These are phyloP conservation scores for Pseudocercospora musae DNA, from an alignment of 2,329 filamentous ascomycete species.

Conservation along the genomic window DNA sequence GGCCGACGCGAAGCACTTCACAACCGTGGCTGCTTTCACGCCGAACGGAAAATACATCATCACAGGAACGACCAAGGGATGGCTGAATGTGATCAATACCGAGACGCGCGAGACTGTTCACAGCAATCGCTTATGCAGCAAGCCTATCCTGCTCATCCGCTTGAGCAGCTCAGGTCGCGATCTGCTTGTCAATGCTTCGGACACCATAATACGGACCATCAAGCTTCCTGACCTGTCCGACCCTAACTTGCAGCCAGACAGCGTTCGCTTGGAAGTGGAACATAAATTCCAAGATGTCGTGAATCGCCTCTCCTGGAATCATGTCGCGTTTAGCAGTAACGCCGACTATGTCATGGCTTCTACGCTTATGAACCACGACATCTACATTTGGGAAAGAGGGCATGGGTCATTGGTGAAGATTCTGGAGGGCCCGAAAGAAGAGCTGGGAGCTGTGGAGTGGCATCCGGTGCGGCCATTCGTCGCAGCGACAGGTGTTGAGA, in stretches of 20 bases:
- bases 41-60: slow-evolving; percentile 82
- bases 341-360: slow-evolving; percentile 95
- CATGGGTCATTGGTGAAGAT: slow-evolving; percentile 95
- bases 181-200: slow-evolving; percentile 86
- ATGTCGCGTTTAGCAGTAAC: slow-evolving; percentile 89
- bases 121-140: slow-evolving; percentile 81
- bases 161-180: slow-evolving; percentile 82
- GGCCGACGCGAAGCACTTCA: slow-evolving; percentile 92
- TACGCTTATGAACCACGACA: slow-evolving; percentile 96
- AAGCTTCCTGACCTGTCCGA: slow-evolving; percentile 71
- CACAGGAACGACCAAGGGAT: slow-evolving; percentile 90
- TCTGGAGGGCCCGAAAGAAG: slow-evolving; percentile 92
- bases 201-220: slow-evolving; percentile 91
- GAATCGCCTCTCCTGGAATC: slow-evolving; percentile 92
- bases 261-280: slow-evolving; percentile 84
- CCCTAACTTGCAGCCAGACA: slow-evolving; percentile 71
- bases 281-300: slow-evolving; percentile 99
- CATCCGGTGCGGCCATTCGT: slow-evolving; percentile 84
- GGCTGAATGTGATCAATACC: slow-evolving; percentile 90
- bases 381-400: slow-evolving; percentile 95
- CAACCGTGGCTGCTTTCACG: slow-evolving; percentile 88
- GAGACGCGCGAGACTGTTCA: slow-evolving; percentile 78
- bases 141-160: slow-evolving; percentile 82
- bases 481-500: slow-evolving; percentile 88
- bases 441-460: slow-evolving; percentile 96